Base-by-base conservation (phyloP, 352 stramenopile genomes). In the Thraustochytrium sp. region DNA sequence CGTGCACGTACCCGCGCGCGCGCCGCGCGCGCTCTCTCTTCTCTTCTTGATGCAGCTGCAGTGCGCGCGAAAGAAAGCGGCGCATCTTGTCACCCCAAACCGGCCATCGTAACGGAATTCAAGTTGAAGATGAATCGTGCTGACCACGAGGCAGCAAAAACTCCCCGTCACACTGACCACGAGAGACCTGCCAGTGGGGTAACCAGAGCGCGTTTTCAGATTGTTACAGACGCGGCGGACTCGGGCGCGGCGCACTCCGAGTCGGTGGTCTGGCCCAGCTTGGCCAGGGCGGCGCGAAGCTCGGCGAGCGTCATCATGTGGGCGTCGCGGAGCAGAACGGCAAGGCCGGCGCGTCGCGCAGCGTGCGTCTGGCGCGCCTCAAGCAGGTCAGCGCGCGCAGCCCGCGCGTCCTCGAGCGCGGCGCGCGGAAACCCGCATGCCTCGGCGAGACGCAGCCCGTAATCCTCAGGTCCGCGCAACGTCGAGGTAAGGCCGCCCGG, bases 381-480 rank as follows among this genome's bases (percentile, higher is more conserved):
- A 4, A 46, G 40, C 21, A 82, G 61, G 11, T 2, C 13, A 3
- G 23, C 74, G 11, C 74, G 74, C 3, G 36, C 74, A 23, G 21
- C 44, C 65, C 89, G 85, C 8, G 91, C 91, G 64, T 92, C 88
- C 72, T 87, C 56, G 29, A 94, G 90, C 13, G 93, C 84, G 78
- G 89, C 84, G 36, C 74, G 46, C 40, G 92, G 92, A 34, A 96
- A 85, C 0, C 92, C 91, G 49, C 91, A 93, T 3, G 89, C 82
- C 34, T 89, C 87, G n/a, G 92, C 92, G 31, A 91, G 92, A 53
- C 92, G 90, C 78, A 95, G 94, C 3, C 92, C 92, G 36, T 96
- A 96, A 84, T 92, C 92, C 23, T 89, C 88, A 46, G 86, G 87
- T 0, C n/a, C n/a, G n/a, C n/a, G n/a, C n/a, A n/a, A n/a, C n/a